Evolutionary conservation across 768 basidiomycete genomes (phyloP), one percentile per base, ranked within the genome.

Genomic region (Lactifluus piperatus): DNA sequence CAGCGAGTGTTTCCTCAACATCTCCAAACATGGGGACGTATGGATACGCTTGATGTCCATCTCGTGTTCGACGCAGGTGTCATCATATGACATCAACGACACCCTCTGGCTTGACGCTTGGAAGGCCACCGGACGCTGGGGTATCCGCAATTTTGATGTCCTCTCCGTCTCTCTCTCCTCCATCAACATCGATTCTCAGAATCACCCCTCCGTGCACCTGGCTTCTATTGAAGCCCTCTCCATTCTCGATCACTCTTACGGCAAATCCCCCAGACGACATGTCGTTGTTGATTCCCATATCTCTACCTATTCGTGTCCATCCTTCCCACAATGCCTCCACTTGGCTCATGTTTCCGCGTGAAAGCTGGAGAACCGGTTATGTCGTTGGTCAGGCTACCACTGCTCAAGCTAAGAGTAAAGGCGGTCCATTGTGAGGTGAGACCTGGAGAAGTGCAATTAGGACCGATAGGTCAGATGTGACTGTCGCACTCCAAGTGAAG

Each of bases 121-220:
- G 83, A 89, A 85, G 70, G 73, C 78, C 2, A 57, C 88, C 18
- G 88, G 87, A 3, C 76, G 85, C 36, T 84, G 86, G 79, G 81
- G 85, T 5, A 77, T 91, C 32, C 74, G 75, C 34, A 71, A 68
- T 13, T 64, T 91, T 53, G 79, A 81, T 61, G 74, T 71, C 14
- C 79, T 87, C 13, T 77, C 86, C 5, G 76, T 86, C 43, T 72
- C 77, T 54, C 70, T 85, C 54, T 77, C 75, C 47, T 77, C 76
- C 3, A 75, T 86, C 58, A 67, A 74, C 30, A 67, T 90, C 2
- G 70, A 74, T 26, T 76, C 83, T 5, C 43, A 76, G 46, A 63
- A 74, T 50, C 71, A 79, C 49, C 69, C 72, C 2, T 68, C 70
- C 0, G 62, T 70, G 8, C 63, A 75, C 4, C 79, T 90, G 5